Conservation (phyloP, 1,139 yeast genomes). For the Pichia sp. region DNA sequence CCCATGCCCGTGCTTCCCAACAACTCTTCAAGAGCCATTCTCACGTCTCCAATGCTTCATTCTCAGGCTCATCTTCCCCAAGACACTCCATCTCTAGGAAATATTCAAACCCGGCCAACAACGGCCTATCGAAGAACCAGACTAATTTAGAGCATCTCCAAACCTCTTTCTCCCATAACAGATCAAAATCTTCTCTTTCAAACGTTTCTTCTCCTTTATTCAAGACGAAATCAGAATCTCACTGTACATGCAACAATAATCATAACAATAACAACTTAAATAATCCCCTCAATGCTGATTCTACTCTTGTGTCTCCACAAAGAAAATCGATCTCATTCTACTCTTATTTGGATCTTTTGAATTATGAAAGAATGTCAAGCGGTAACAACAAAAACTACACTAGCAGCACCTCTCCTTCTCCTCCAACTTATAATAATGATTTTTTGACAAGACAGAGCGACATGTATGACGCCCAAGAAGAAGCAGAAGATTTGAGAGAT, state of each 20-base stretch:
- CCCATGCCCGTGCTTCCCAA: conserved; percentile 20
- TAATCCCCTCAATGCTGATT: not conserved
- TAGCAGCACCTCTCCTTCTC: not conserved
- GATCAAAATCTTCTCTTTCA: not conserved
- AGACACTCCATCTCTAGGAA: conserved; percentile 9
- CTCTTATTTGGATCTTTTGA: conserved; percentile 31
- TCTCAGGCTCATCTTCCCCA: conserved; percentile 11
- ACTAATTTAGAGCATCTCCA: not conserved
- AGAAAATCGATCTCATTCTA: conserved; percentile 27
- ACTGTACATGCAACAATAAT: not conserved
- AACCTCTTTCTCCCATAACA: not conserved
- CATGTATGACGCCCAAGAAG: conserved; percentile 1
- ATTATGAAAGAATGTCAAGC: conserved; percentile 23
- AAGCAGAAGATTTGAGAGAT: not conserved
- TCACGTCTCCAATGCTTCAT: conserved; percentile 1
- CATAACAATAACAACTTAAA: not conserved
- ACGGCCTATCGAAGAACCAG: not conserved
- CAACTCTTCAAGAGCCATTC: conserved; percentile 9
- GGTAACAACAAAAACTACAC: not conserved
- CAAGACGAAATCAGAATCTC: conserved; percentile 5
- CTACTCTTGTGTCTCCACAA: conserved; percentile 1
- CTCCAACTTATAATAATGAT: not conserved
- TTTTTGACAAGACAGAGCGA: not conserved
- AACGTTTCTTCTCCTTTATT: not conserved
- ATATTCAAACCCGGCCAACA: not conserved